Evolutionary conservation across 2,329 filamentous ascomycete species (phyloP).

Genomic region (Fusarium nodosum): DNA sequence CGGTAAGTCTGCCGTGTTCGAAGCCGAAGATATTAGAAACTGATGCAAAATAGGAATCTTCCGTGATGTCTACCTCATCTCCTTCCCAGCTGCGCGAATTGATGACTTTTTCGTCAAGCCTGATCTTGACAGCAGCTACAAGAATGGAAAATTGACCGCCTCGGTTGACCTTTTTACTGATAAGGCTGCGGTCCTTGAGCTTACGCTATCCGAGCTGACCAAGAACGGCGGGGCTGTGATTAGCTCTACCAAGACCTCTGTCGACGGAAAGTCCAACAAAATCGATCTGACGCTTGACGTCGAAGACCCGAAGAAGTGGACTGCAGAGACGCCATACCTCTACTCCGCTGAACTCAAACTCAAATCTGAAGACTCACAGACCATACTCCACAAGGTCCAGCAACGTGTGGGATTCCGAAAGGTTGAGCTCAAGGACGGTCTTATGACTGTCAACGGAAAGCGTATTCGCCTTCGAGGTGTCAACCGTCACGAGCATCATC

Average conservation of each 20-base stretch:
- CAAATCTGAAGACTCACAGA: conserved; percentile 55
- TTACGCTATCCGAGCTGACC: conserved; percentile 59
- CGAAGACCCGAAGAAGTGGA: conserved; percentile 72
- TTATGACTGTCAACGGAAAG: conserved; percentile 75
- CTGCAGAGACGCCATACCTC: conserved; percentile 74
- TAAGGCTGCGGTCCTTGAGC: conserved; percentile 54
- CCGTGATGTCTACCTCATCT: conserved; percentile 73
- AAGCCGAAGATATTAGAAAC: conserved; percentile 49
- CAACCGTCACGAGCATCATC: conserved; percentile 77
- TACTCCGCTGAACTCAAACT: conserved; percentile 70
- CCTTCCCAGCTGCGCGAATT: conserved; percentile 67
- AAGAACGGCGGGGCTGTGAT: conserved; percentile 55
- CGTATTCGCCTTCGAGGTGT: conserved; percentile 73
- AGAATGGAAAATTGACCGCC: conserved; percentile 61
- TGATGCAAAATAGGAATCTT: conserved; percentile 65
- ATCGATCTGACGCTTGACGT: conserved; percentile 63
- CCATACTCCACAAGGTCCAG: conserved; percentile 61
- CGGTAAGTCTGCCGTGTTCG: conserved; percentile 63
- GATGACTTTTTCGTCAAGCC: conserved; percentile 71
- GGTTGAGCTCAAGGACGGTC: conserved; percentile 72
- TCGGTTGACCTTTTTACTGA: conserved; percentile 59
- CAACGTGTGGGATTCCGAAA: conserved; percentile 72
- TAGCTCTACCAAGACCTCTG: conserved; percentile 44
- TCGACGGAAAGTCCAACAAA: conserved; percentile 49
- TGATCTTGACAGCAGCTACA: conserved; percentile 66